Evolutionary conservation across 352 stramenopile species (phyloP).

Genomic region (Elongisporangium anandrum): DNA sequence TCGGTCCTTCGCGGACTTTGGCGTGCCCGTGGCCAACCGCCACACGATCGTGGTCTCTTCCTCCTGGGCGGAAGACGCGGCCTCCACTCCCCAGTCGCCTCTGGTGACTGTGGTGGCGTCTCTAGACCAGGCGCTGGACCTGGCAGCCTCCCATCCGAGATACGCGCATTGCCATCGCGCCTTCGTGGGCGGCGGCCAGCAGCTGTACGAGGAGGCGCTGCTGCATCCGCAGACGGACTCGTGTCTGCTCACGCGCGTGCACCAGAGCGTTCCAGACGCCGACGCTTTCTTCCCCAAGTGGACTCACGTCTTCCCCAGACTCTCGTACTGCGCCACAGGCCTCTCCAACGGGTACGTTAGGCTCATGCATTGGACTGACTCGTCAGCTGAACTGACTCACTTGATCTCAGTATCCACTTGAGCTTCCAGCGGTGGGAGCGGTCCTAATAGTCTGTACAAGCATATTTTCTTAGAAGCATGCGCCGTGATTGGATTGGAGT

Average conservation of each 20-base stretch:
- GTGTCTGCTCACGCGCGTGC: slow-evolving; percentile 63
- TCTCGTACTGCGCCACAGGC: slow-evolving; percentile 26
- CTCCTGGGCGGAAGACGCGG: slow-evolving; percentile 6
- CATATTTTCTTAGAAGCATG: no score
- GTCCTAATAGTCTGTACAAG: background rate
- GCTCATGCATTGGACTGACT: background rate
- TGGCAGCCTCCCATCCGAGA: slow-evolving; percentile 21
- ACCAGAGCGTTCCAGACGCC: slow-evolving; percentile 30
- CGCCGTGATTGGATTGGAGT: no score
- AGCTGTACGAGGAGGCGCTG: slow-evolving; percentile 58
- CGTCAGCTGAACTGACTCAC: background rate
- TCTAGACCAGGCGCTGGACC: slow-evolving; percentile 36
- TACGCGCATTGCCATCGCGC: slow-evolving; percentile 38
- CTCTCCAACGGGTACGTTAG: background rate
- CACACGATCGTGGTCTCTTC: slow-evolving; percentile 57
- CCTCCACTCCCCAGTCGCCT: slow-evolving; percentile 11
- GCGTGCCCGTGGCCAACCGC: slow-evolving; percentile 33
- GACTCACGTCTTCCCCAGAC: slow-evolving; percentile 31
- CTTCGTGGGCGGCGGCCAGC: slow-evolving; percentile 62
- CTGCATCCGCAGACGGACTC: slow-evolving; percentile 31
- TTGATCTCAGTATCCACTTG: background rate
- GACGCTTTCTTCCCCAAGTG: slow-evolving; percentile 60
- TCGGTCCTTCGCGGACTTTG: slow-evolving; percentile 52
- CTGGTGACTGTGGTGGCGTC: slow-evolving; percentile 28
- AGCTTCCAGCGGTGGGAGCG: background rate